Base-by-base conservation (phyloP, 495 filamentous ascomycete species). In the Tuber magnatum region DNA sequence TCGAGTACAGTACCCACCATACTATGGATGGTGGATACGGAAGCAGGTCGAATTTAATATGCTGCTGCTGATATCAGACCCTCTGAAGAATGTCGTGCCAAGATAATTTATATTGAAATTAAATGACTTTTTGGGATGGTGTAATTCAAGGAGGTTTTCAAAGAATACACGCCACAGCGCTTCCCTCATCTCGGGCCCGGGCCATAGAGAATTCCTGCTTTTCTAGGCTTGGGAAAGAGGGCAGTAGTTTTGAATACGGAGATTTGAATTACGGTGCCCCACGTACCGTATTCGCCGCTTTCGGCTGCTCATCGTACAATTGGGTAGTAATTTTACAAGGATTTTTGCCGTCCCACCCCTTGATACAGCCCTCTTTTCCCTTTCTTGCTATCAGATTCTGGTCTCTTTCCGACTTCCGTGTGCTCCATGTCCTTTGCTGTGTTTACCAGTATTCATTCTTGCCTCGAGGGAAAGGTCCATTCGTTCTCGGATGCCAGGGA, bases 301-400 rank as follows among this genome's bases (percentile, higher is more conserved):
- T 73, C 77, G 71, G 61, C 43, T 40, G 18, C 46, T 41, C 38
- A 69, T 75, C 24, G 70, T 43, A 79, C 76, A 41, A 39, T 79
- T 79, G 46, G 61, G 72, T 72, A 72, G 72, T 77, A 71, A 69
- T 75, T 73, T 69, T 32, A 51, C 69, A 70, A 71, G 71, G 71
- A 48, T 75, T 72, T 72, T 76, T 70, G 72, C 44, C 76, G 75
- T 74, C 72, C 76, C 72, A 79, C 76, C 77, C 77, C 77, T 75
- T 79, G 75, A 79, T 65, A 65, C 28, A 35, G 32, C 6, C 28
- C 32, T 65, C 35, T 35, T 65, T 65, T 8, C 4, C 3, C 46
- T 8, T 20, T 65, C 32, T 20, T 65, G 35, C 28, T 18, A n/a
- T n/a, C n/a, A n/a, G n/a, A n/a, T 32, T 65, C 56, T 65, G 56